These are phyloP conservation scores for Cyclocybe cylindracea DNA, from an alignment of 768 basidiomycete genomes.

Conservation along the genomic window DNA sequence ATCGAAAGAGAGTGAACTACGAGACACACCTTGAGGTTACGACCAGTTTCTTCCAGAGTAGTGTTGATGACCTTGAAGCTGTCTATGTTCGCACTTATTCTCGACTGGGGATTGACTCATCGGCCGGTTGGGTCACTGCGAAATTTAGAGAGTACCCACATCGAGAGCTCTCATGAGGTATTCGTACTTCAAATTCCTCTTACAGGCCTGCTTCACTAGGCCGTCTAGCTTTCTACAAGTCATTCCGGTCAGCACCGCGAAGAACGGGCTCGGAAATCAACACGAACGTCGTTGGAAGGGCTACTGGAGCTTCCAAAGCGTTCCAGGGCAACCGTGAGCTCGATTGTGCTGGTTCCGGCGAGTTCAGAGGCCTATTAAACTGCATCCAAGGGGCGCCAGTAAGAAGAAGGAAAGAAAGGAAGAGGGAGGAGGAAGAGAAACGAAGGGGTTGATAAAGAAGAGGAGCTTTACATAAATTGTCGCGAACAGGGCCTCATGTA, in stretches of 20 bases:
- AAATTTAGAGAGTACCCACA: constrained; percentile 29
- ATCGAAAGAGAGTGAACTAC: background rate
- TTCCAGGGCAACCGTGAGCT: constrained; percentile 9
- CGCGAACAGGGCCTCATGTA: constrained; percentile 22
- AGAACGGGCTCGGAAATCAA: background rate
- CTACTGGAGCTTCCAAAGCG: constrained; percentile 8
- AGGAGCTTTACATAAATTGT: constrained; percentile 25
- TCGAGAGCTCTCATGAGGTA: constrained; percentile 63
- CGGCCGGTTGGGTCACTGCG: too few relatives aligned
- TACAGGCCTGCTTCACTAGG: constrained; percentile 45
- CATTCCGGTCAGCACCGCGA: background rate
- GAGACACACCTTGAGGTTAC: constrained; percentile 56
- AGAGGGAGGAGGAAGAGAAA: constrained; percentile 11
- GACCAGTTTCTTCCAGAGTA: constrained; percentile 64
- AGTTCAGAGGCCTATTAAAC: constrained; percentile 13
- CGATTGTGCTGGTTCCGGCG: constrained; percentile 16
- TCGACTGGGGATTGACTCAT: constrained; percentile 40
- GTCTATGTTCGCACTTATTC: constrained; percentile 68
- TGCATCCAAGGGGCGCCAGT: constrained; percentile 19
- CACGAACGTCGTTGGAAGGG: constrained; percentile 25
- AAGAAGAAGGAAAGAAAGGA: constrained; percentile 16
- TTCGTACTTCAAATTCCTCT: constrained; percentile 51
- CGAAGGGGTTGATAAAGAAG: constrained; percentile 12
- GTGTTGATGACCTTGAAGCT: constrained; percentile 77
- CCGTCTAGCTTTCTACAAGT: constrained; percentile 44